Evolutionary conservation across 129 eudicot species (phyloP), one percentile per base, ranked within the genome.

Genomic region (Kitagawia praeruptora): DNA sequence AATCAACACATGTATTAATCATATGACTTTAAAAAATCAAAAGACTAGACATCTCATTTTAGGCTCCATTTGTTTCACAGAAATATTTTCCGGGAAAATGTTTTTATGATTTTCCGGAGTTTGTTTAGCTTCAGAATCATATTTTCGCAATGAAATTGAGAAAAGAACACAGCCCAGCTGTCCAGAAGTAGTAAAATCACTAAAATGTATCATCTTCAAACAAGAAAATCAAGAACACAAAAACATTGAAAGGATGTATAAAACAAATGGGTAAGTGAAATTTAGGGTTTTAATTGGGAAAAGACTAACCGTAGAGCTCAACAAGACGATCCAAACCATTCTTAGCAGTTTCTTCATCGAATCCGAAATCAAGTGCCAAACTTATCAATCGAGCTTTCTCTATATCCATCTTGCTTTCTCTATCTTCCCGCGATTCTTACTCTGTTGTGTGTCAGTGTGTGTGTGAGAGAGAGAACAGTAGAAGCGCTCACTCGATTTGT

Each of bases 341-440:
- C 47, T 73, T 80, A 45, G 97, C 94, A 78, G 92, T 86, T 39
- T 88, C 82, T 73, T 90, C 86, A 44, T 95, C 94, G 79, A 95
- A 95, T 49, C 98, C 98, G 31, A 90, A 95, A 41, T 95, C 97
- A 19, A 87, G 85, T 46, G 98, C 98, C 84, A 95, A 86, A 78
- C 96, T 95, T 72, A 95, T 81, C 74, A 95, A 77, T 70, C 90
- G 86, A 61, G 87, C 84, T 81, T 87, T 88, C 75, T 95, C 97
- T 77, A 89, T 70, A 80, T 93, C 94, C 84, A 89, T 34, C 47
- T 84, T 87, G 49, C 27, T 77, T 38, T n/a, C n/a, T n/a, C n/a
- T n/a, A n/a, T n/a, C n/a, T n/a, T 87, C 92, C 96, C 92, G 96
- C 92, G 89, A 89, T 86, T 84, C 81, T 8, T 27, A 53, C 49